Evolutionary conservation across 2,329 filamentous ascomycete species (phyloP).

Genomic region (Byssochlamys sp.): DNA sequence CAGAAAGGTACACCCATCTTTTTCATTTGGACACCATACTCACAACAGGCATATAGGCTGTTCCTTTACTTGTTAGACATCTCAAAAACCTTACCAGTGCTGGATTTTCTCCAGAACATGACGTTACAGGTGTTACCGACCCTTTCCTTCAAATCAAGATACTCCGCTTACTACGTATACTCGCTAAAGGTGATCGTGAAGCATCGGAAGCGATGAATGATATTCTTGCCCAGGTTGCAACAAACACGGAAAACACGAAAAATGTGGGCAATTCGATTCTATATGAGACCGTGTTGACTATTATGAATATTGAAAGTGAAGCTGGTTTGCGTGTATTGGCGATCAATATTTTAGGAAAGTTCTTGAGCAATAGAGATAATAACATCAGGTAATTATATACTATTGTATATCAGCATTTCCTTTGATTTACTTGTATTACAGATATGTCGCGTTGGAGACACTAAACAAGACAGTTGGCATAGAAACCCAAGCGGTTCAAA

Average conservation of each 20-base stretch:
- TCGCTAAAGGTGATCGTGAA: slow-evolving; percentile 74
- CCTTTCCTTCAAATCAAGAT: slow-evolving; percentile 97
- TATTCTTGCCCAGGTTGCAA: slow-evolving; percentile 91
- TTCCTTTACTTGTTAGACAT: slow-evolving; percentile 76
- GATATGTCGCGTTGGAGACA: slow-evolving; percentile 94
- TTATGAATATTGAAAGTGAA: slow-evolving; percentile 94
- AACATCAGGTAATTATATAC: too few relatives aligned
- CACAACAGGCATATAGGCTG: slow-evolving; percentile 79
- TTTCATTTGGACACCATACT: slow-evolving; percentile 75
- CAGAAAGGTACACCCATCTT: too few relatives aligned
- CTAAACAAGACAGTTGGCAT: slow-evolving; percentile 96
- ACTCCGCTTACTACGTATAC: slow-evolving; percentile 69
- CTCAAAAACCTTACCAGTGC: slow-evolving; percentile 87
- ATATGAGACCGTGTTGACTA: slow-evolving; percentile 93
- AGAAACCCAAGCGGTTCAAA: slow-evolving; percentile 92
- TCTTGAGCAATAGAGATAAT: slow-evolving; percentile 95
- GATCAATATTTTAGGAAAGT: slow-evolving; percentile 97
- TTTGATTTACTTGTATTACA: too few relatives aligned
- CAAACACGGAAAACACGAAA: slow-evolving; percentile 94
- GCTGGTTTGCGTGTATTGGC: slow-evolving; percentile 86
- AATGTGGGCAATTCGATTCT: slow-evolving; percentile 97
- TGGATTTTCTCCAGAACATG: slow-evolving; percentile 92
- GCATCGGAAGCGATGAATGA: slow-evolving; percentile 98
- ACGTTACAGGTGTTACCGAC: slow-evolving; percentile 97
- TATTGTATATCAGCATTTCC: too few relatives aligned